Evolutionary conservation across 2,329 filamentous ascomycete genomes (phyloP).

Genomic region (Arthroderma uncinatum): DNA sequence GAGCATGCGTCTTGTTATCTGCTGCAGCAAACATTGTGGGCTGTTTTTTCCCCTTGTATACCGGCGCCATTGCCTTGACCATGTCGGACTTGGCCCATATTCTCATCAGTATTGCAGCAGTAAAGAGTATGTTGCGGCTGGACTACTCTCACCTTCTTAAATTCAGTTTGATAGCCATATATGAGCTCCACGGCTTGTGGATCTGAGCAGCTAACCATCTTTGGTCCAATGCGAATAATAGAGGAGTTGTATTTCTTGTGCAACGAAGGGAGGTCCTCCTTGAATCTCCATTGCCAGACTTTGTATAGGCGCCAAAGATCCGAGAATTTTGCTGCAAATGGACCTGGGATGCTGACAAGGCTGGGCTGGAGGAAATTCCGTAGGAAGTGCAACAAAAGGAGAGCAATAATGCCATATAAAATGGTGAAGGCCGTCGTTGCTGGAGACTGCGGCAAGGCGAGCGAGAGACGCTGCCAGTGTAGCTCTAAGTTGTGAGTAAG

Average conservation of each 20-base stretch:
- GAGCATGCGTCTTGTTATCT: neutral
- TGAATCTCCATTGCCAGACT: neutral
- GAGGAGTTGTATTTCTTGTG: slow-evolving; percentile 55
- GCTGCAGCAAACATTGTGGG: neutral
- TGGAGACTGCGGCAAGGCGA: too few relatives aligned
- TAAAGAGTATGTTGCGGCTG: neutral
- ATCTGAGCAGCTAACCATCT: slow-evolving; percentile 60
- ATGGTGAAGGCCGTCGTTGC: too few relatives aligned
- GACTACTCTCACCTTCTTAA: neutral
- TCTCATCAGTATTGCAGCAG: neutral
- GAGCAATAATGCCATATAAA: too few relatives aligned
- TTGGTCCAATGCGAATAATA: slow-evolving; percentile 63
- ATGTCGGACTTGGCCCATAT: neutral
- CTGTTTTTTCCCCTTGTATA: neutral
- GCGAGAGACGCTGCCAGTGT: too few relatives aligned
- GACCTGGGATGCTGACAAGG: neutral
- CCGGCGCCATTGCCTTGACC: neutral
- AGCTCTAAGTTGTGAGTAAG: too few relatives aligned
- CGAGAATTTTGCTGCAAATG: neutral
- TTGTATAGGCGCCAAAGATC: neutral
- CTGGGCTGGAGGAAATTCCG: too few relatives aligned
- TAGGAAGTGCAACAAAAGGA: too few relatives aligned
- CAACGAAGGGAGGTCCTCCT: slow-evolving; percentile 34
- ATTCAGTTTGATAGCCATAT: slow-evolving; percentile 20
- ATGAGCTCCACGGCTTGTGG: slow-evolving; percentile 69